Evolutionary conservation across 192 early-diverging fungal genomes (phyloP).

Genomic region (Backusella sp.): DNA sequence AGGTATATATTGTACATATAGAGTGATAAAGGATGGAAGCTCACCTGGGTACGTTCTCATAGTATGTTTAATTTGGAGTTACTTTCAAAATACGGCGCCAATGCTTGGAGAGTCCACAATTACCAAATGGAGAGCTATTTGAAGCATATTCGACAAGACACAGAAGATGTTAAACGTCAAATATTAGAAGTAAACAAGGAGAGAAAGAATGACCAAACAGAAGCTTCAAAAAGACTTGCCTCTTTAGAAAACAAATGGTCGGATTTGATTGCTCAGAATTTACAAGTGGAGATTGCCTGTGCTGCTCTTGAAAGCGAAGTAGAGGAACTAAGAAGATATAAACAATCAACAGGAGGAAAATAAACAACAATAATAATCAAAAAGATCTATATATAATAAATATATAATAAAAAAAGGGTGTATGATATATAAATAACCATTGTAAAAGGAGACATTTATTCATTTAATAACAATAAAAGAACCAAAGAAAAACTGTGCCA

Average conservation of each 20-base stretch:
- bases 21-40: background rate
- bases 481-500: background rate
- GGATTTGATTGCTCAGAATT: conserved; percentile 46
- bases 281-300: conserved; percentile 54
- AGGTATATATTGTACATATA: conserved; percentile 34
- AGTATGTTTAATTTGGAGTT: conserved; percentile 49
- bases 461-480: background rate
- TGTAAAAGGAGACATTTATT: too few species aligned
- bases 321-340: conserved; percentile 43
- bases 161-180: conserved; percentile 42
- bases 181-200: conserved; percentile 51
- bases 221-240: conserved; percentile 41
- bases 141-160: conserved; percentile 34
- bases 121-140: conserved; percentile 49
- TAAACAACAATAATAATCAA: background rate
- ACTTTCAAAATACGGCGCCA: conserved; percentile 52
- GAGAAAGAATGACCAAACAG: conserved; percentile 49
- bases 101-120: conserved; percentile 60
- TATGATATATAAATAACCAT: background rate
- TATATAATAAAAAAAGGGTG: background rate
- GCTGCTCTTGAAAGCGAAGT: conserved; percentile 44
- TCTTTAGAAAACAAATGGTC: conserved; percentile 53
- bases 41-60: background rate
- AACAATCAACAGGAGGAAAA: conserved; percentile 6
- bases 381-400: background rate